These are phyloP conservation scores for Mucor irregularis DNA, from an alignment of 371 early-diverging fungal species.

Conservation along the genomic window DNA sequence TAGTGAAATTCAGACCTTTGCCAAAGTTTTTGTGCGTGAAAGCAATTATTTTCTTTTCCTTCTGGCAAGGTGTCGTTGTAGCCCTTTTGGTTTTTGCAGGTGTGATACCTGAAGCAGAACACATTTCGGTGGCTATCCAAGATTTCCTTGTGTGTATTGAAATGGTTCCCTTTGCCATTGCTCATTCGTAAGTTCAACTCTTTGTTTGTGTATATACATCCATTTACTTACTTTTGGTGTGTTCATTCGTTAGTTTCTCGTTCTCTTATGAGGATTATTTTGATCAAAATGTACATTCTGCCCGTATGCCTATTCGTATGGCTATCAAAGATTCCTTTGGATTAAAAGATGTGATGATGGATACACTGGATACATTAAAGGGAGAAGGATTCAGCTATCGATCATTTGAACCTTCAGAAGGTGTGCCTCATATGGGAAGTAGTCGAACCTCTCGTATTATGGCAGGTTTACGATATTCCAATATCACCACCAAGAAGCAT, in stretches of 20 bases:
- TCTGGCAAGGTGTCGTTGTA: constrained; percentile 93
- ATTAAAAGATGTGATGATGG: constrained; percentile 79
- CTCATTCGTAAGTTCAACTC: constrained; percentile 64
- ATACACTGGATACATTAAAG: constrained; percentile 74
- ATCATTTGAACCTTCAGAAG: constrained; percentile 80
- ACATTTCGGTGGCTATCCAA: constrained; percentile 87
- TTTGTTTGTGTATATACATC: neutral
- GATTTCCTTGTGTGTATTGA: constrained; percentile 93
- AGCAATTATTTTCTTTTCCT: constrained; percentile 93
- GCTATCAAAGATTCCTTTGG: constrained; percentile 86
- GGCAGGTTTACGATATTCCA: constrained; percentile 79
- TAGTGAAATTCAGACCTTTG: constrained; percentile 69
- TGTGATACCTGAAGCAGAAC: constrained; percentile 69
- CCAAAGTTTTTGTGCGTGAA: constrained; percentile 96
- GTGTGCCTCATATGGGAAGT: constrained; percentile 59
- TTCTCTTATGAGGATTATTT: constrained; percentile 80
- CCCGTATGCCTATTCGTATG: constrained; percentile 75
- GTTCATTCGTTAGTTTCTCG: constrained; percentile 44
- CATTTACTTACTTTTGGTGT: neutral
- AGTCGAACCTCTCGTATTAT: constrained; percentile 66
- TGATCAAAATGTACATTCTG: constrained; percentile 60
- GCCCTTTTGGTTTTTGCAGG: constrained; percentile 81
- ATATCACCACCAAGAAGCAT: constrained; percentile 74
- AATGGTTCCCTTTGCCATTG: constrained; percentile 83
- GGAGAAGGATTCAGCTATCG: constrained; percentile 80